Base-by-base conservation (phyloP, 164 flowering plant species). In the Piper betle region DNA sequence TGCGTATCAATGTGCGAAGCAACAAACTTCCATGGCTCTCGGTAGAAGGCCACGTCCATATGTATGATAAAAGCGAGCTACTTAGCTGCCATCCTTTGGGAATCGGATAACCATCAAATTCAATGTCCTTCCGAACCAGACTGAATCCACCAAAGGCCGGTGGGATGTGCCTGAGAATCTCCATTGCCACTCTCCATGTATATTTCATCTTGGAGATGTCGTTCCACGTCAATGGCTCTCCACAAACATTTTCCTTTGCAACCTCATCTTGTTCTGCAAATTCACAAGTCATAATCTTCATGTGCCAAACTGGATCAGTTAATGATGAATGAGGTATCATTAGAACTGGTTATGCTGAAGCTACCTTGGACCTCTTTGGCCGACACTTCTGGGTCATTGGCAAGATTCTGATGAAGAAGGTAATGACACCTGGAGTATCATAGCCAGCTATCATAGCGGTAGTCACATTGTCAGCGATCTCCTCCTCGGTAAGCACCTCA, bases 371-470 rank as follows among this genome's bases (percentile, higher is more conserved):
- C 52, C 12, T 71, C 60, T n/a, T 58, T 46, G 5, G 66, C 77
- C 52, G 73, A 70, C 41, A 81, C 64, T 9, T 57, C 60, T 2
- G 79, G 77, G 18, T 83, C 62, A 50, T 66, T 77, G 12, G 81
- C 73, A 9, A 81, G 67, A 40, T 69, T 12, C 74, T 66, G 3
- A 83, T 12, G 16, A 83, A 39, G 72, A 84, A 82, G 46, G 89
- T 81, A 17, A 84, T 58, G 6, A 78, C 65, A 43, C 72, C 57
- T 0, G 84, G 70, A 37, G 84, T 80, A 53, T 84, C 89, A 58
- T 80, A 64, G 55, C 91, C 89, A 0, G 89, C 91, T 37, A 71
- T 57, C 91, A 88, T 82, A 42, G 80, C 65, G 9, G 79, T 62
- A 64, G 71, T 59, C 18, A 63, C 74, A 66, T 88, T 85, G 61